These are phyloP conservation scores for Hansfordia pulvinata DNA, from an alignment of 2,329 filamentous ascomycete genomes.

Conservation along the genomic window DNA sequence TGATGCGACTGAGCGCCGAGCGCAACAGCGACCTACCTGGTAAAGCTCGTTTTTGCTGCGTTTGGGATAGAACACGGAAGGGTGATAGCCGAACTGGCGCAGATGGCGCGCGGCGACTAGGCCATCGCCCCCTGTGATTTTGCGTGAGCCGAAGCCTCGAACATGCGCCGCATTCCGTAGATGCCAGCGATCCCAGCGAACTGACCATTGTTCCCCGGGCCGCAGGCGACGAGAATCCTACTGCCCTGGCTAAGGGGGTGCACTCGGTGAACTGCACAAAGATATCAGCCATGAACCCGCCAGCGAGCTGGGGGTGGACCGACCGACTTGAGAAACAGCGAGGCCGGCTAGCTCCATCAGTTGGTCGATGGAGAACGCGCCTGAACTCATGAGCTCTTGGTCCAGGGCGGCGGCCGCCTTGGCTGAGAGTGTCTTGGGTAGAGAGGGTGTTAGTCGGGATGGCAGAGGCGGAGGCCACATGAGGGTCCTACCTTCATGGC, in stretches of 20 bases:
- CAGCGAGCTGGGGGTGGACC: slow-evolving; percentile 9
- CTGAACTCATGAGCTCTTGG: slow-evolving; percentile 80
- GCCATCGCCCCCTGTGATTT: slow-evolving; percentile 68
- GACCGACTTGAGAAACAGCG: slow-evolving; percentile 81
- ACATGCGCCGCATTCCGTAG: neutral
- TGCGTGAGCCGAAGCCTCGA: slow-evolving; percentile 5
- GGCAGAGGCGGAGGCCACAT: neutral
- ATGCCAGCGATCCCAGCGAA: neutral
- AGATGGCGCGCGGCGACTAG: slow-evolving; percentile 89
- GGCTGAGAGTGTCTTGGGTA: slow-evolving; percentile 61
- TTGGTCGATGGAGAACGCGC: slow-evolving; percentile 87
- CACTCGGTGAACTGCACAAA: slow-evolving; percentile 59
- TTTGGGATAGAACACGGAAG: slow-evolving; percentile 87
- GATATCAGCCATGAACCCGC: slow-evolving; percentile 1
- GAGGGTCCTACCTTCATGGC: slow-evolving; percentile 14
- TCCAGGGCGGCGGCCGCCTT: slow-evolving; percentile 84
- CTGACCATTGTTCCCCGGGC: slow-evolving; percentile 61
- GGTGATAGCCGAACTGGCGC: slow-evolving; percentile 80
- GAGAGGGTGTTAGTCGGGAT: slow-evolving; percentile 8
- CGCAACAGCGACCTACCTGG: slow-evolving; percentile 40
- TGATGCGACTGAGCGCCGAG: too few species aligned
- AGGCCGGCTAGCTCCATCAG: slow-evolving; percentile 94
- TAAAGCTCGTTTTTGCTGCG: slow-evolving; percentile 83
- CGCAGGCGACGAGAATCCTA: slow-evolving; percentile 77
- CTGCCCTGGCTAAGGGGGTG: slow-evolving; percentile 62